These are phyloP conservation scores for Cladophialophora exuberans DNA, from an alignment of 2,329 filamentous ascomycete species.

Conservation along the genomic window DNA sequence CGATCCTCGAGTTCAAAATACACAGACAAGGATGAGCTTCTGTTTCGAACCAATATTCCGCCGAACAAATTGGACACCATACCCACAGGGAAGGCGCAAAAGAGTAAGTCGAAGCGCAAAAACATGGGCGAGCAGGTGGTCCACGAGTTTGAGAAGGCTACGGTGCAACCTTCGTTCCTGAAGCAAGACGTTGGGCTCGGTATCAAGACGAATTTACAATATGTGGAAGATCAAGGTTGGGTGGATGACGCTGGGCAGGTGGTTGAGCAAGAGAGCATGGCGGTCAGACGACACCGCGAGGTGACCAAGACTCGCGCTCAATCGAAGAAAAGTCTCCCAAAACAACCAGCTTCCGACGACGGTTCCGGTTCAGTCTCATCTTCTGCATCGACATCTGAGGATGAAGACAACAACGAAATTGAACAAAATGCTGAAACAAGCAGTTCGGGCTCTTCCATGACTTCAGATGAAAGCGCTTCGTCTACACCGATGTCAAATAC, in stretches of 20 bases:
- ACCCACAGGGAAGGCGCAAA: constrained; percentile 29
- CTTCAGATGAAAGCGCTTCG: constrained; percentile 24
- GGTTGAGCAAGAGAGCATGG: constrained; percentile 56
- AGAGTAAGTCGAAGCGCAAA: constrained; percentile 61
- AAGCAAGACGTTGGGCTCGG: constrained; percentile 57
- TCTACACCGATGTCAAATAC: constrained; percentile 24
- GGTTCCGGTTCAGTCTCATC: neutral
- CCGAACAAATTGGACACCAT: constrained; percentile 50
- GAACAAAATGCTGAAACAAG: constrained; percentile 35
- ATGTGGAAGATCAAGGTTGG: constrained; percentile 86
- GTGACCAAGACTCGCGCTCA: constrained; percentile 34
- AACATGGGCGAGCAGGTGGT: constrained; percentile 67
- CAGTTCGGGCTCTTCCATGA: constrained; percentile 34
- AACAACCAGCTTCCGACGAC: neutral
- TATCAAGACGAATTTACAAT: constrained; percentile 61
- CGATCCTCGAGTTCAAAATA: constrained; percentile 72
- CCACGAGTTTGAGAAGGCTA: constrained; percentile 87
- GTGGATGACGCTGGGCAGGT: constrained; percentile 77
- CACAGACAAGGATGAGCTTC: constrained; percentile 76
- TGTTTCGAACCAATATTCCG: constrained; percentile 82
- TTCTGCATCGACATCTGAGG: constrained; percentile 38
- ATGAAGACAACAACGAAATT: constrained; percentile 35
- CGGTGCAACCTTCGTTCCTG: constrained; percentile 80
- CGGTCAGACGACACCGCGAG: constrained; percentile 17
- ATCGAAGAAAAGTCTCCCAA: neutral